Evolutionary conservation across 805 yeast species (phyloP), one percentile per base, ranked within the genome.

Genomic region (Pichia nakasei): DNA sequence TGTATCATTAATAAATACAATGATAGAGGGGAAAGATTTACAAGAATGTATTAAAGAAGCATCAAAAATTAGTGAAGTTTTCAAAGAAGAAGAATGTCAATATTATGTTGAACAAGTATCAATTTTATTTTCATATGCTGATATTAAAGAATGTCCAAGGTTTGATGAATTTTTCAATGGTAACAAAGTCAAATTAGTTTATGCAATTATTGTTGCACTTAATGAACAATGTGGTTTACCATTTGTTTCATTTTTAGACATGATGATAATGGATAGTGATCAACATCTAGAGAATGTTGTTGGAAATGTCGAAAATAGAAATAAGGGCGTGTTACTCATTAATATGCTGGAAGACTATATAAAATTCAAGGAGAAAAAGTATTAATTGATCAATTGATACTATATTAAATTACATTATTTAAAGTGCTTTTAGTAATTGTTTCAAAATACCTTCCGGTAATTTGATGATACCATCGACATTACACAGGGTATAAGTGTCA

Each of bases 401-500:
- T n/a, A n/a, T n/a, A n/a, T n/a, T n/a, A n/a, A n/a, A n/a, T n/a
- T n/a, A n/a, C n/a, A n/a, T n/a, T n/a, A n/a, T n/a, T n/a, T 47
- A 38, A 27, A 48, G 27, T 34, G 31, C 45, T 22, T 52, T 48
- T 40, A 39, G 42, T 15, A 80, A 47, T 43, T 68, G 59, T 27
- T 70, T 72, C 19, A 63, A 54, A 51, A 81, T 50, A 48, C 59
- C 66, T 22, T 81, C 85, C 41, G 78, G 72, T 38, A 81, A 62
- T 40, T 61, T 66, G 22, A 76, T 62, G 21, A 76, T 60, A 29
- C 85, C 85, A 37, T 70, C 69, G 4, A 61, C 52, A 13, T 72
- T 66, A 15, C 73, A 63, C 4, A 80, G 45, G 17, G 84, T 64
- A 58, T 85, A 85, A 69, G 79, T 64, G 17, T 60, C 53, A 56